Evolutionary conservation across 257 asterid species (phyloP).

Genomic region (Solanum infundibuliforme): DNA sequence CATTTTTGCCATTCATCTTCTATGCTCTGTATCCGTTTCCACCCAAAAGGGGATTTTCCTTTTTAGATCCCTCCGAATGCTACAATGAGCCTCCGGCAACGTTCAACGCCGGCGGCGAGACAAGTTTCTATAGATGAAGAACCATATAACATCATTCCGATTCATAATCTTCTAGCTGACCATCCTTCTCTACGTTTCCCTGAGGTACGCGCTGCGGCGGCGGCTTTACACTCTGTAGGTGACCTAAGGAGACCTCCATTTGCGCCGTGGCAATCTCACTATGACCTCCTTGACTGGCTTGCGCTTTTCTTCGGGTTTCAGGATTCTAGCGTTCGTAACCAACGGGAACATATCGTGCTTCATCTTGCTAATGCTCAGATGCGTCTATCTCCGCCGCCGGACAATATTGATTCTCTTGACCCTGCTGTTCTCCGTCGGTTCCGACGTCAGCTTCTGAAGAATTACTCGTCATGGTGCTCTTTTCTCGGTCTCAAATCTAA

Average conservation of each 20-base stretch:
- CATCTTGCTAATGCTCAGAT: constrained; percentile 92
- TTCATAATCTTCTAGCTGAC: constrained; percentile 84
- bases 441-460: constrained; percentile 54
- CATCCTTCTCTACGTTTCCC: constrained; percentile 93
- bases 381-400: constrained; percentile 95
- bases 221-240: constrained; percentile 67
- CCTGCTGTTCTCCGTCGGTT: constrained; percentile 75
- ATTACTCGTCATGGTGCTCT: constrained; percentile 86
- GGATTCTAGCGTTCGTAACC: constrained; percentile 66
- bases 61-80: constrained; percentile 32
- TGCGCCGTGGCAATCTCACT: constrained; percentile 57
- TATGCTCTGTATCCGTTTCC: background rate
- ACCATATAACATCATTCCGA: constrained; percentile 69
- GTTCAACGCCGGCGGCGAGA: constrained; percentile 19
- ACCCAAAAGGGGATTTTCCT: background rate
- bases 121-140: constrained; percentile 9
- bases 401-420: constrained; percentile 75
- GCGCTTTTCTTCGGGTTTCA: constrained; percentile 86
- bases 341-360: constrained; percentile 82
- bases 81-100: constrained; percentile 43
- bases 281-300: constrained; percentile 89
- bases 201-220: constrained; percentile 87
- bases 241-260: constrained; percentile 83
- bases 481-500: constrained; percentile 64
- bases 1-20: background rate